Conservation (phyloP, 345 rosid genomes). For the Salix brachista region DNA sequence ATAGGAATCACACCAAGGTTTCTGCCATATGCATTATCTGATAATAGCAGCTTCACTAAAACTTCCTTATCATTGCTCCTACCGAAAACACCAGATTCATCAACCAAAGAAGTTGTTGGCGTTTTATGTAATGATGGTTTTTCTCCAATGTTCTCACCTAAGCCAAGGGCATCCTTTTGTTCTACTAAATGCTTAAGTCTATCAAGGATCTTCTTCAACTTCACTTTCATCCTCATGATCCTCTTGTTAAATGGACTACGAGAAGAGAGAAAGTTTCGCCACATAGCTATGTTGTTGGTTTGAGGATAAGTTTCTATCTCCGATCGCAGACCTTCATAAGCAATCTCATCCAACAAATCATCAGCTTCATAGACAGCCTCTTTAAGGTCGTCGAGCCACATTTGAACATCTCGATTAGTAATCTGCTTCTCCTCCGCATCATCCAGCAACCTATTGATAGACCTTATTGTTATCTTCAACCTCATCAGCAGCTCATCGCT, state of each 20-base stretch:
- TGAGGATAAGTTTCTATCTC: not conserved
- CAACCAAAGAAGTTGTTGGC: slow-evolving; percentile 17
- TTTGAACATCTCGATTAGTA: not conserved
- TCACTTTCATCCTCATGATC: not conserved
- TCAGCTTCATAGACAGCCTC: not conserved
- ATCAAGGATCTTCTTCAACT: slow-evolving; percentile 3
- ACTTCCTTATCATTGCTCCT: slow-evolving; percentile 14
- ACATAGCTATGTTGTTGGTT: not conserved
- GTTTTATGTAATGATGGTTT: not conserved
- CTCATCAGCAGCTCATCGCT: not conserved
- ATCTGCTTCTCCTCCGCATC: slow-evolving; percentile 1
- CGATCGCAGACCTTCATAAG: not conserved
- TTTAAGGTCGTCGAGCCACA: too few relatives aligned
- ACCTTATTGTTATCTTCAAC: not conserved
- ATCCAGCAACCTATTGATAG: not conserved
- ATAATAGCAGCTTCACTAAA: not conserved
- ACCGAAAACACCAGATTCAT: slow-evolving; percentile 25
- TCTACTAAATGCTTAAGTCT: slow-evolving; percentile 6
- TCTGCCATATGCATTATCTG: not conserved
- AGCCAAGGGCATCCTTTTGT: slow-evolving; percentile 8
- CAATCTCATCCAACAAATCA: slow-evolving; percentile 1
- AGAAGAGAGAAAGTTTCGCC: not conserved
- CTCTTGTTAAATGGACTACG: slow-evolving; percentile 8
- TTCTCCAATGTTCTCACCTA: slow-evolving; percentile 6
- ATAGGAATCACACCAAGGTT: slow-evolving; percentile 19